These are phyloP conservation scores for Pyricularia sp. DNA, from an alignment of 2,329 filamentous ascomycete species.

Conservation along the genomic window DNA sequence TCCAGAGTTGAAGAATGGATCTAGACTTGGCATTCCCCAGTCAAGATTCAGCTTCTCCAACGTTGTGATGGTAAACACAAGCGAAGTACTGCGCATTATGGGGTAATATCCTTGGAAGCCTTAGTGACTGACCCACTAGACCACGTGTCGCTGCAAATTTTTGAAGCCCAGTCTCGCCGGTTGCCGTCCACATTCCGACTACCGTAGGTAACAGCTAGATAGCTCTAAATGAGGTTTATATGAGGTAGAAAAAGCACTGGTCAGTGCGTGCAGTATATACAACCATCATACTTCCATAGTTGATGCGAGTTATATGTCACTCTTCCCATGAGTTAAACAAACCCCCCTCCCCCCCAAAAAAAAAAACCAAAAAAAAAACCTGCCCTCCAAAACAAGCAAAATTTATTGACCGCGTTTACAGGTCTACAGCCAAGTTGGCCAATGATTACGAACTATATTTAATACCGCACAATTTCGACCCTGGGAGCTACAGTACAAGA, in stretches of 20 bases:
- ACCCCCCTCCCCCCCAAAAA: too few species aligned
- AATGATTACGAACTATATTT: neutral
- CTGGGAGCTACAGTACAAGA: too few species aligned
- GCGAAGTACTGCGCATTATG: neutral
- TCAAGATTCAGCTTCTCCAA: neutral
- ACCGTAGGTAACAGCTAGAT: neutral
- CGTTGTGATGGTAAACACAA: neutral
- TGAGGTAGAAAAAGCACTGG: too few species aligned
- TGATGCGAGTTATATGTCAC: neutral
- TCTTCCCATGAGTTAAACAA: neutral
- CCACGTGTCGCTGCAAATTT: neutral
- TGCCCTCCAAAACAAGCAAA: neutral
- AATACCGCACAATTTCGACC: too few species aligned
- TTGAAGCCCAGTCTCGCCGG: neutral
- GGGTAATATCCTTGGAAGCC: neutral
- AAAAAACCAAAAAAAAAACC: too few species aligned
- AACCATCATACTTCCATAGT: neutral
- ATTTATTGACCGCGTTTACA: neutral
- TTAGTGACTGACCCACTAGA: neutral
- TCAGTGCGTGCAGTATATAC: neutral
- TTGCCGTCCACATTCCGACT: neutral
- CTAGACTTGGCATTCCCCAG: neutral
- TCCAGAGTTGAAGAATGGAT: neutral
- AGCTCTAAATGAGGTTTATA: too few species aligned
- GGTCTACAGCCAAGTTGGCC: neutral